Conservation (phyloP, 306 rosid species). For the Begonia loranthoides region DNA sequence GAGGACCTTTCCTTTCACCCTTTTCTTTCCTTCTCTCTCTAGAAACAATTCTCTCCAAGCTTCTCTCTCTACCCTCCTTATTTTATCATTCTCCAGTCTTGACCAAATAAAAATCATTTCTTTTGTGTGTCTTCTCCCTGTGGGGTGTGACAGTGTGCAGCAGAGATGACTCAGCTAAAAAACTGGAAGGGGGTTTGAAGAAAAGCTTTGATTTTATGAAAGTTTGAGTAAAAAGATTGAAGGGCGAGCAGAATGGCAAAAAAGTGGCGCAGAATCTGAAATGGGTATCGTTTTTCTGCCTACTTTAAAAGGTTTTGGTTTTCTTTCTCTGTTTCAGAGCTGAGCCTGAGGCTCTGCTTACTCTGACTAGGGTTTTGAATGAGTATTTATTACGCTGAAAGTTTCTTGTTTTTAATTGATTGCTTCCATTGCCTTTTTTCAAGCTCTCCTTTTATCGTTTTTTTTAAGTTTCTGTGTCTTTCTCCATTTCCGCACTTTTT, state of each 20-base stretch:
- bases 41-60: constrained; percentile 21
- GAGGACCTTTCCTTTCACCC: constrained; percentile 1
- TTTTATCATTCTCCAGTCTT: background rate
- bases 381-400: constrained; percentile 63
- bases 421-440: constrained; percentile 28
- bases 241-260: constrained; percentile 15
- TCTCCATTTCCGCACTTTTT: constrained; percentile 36
- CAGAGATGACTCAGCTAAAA: constrained; percentile 32
- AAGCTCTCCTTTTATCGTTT: constrained; percentile 40
- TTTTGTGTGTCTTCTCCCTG: constrained; percentile 5
- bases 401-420: constrained; percentile 45
- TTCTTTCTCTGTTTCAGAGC: constrained; percentile 28
- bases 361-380: constrained; percentile 93
- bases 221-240: constrained; percentile 37
- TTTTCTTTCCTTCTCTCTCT: constrained; percentile 3
- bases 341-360: constrained; percentile 23
- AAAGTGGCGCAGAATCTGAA: constrained; percentile 72
- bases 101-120: constrained; percentile 6
- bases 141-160: constrained; percentile 19
- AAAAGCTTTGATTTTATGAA: constrained; percentile 14
- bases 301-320: constrained; percentile 28
- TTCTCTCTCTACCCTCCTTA: constrained; percentile 1
- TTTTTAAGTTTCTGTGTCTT: constrained; percentile 32
- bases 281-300: constrained; percentile 71
- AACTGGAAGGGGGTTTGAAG: constrained; percentile 8